Evolutionary conservation across 257 asterid genomes (phyloP), one percentile per base, ranked within the genome.

Genomic region (Solanum sejunctum): DNA sequence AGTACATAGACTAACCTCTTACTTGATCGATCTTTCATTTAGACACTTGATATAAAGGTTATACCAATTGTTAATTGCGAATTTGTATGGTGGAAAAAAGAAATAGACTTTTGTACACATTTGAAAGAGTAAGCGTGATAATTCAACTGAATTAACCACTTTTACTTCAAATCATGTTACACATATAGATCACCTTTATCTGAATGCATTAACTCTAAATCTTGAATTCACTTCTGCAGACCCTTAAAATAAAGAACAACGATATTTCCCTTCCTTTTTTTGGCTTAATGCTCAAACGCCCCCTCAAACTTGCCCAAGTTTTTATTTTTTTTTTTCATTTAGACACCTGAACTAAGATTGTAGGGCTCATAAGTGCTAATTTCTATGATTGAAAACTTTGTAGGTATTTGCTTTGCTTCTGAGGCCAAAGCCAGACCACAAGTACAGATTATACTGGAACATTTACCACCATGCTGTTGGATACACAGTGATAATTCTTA

Each of bases 351-450:
- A 17, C 15, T 36, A 36, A 69, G 51, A 17, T 17, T 69, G 20
- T 36, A 32, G 2, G 3, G 1, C 4, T 43, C 10, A 56, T 12
- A 45, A 10, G 18, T 75, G 20, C 43, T 75, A 75, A 49, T 49
- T 49, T 75, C 21, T 49, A 49, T 23, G 21, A 43, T 7, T 75
- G 12, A 9, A 75, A 47, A 47, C 61, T 21, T 6, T 75, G 20
- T 57, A 92, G 95, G 86, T 88, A 2, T 92, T 93, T 49, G 98
- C 99, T 15, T 80, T 95, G 87, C 91, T 93, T 1, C 60, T 95
- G 83, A 85, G 99, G 91, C 99, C 98, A 12, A 94, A 93, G 92
- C 94, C 95, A 5, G 97, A 95, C 32, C 97, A 94, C 86, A 95
- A 95, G 54, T 92, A 57, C 87, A 92, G 98, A 88, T 8, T 90